Conservation (phyloP, 495 filamentous ascomycete genomes). For the Cairneyella variabilis region DNA sequence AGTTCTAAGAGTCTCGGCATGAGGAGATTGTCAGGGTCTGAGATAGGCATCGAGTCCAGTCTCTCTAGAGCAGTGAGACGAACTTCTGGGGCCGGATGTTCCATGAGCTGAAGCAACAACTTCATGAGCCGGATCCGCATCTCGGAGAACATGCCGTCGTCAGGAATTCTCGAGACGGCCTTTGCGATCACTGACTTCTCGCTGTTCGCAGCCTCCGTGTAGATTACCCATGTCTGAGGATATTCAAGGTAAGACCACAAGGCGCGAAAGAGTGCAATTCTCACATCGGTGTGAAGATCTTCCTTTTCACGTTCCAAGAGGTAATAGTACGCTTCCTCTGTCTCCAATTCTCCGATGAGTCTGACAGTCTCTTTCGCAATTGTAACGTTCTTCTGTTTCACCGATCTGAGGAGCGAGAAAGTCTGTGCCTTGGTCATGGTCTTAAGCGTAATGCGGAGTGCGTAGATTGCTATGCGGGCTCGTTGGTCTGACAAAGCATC, state of each 20-base stretch:
- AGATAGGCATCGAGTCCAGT: background rate
- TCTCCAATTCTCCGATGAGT: conserved; percentile 3
- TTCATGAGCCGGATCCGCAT: background rate
- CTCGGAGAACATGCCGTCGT: background rate
- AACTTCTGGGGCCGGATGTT: background rate
- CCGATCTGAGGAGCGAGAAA: background rate
- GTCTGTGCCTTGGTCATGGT: background rate
- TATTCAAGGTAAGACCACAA: background rate
- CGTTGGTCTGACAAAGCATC: background rate
- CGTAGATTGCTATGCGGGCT: conserved; percentile 7
- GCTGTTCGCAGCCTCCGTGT: background rate
- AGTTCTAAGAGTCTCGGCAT: background rate
- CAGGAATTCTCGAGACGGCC: background rate
- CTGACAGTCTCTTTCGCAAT: conserved; percentile 6
- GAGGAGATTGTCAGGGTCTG: background rate
- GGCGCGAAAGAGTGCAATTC: background rate
- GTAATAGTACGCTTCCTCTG: conserved; percentile 1
- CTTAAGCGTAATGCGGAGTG: background rate
- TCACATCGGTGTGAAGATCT: conserved; percentile 1
- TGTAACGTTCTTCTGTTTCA: conserved; percentile 2
- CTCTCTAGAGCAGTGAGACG: background rate
- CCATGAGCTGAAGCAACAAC: background rate
- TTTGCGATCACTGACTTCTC: background rate
- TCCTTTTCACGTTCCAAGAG: background rate
- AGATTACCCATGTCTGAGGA: conserved; percentile 6